Evolutionary conservation across 2,329 filamentous ascomycete genomes (phyloP).

Genomic region (Apiospora pterosperma): DNA sequence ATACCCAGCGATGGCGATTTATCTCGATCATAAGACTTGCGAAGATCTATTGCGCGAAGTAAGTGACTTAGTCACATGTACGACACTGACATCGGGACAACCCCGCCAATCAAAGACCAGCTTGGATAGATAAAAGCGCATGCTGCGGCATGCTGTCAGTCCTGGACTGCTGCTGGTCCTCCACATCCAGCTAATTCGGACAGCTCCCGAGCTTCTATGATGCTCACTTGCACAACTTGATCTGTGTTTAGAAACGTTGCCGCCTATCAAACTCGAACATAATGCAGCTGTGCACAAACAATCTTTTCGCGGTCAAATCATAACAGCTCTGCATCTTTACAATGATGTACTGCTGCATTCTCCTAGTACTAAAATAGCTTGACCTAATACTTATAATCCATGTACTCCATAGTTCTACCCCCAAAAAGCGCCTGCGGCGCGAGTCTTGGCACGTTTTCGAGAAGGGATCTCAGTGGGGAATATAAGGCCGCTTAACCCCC

Average conservation of each 20-base stretch:
- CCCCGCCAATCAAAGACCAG: neutral
- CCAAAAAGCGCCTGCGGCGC: neutral
- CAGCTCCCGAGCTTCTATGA: too few relatives aligned
- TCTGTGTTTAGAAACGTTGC: neutral
- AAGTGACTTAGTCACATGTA: neutral
- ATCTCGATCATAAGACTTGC: neutral
- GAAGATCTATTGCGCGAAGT: neutral
- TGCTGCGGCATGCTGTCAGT: neutral
- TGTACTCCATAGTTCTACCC: neutral
- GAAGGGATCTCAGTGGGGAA: neutral
- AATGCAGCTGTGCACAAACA: neutral
- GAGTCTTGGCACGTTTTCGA: neutral
- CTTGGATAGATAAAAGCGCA: neutral
- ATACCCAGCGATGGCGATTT: neutral
- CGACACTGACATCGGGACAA: neutral
- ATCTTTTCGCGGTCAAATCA: neutral
- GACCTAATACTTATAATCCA: neutral
- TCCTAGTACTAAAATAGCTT: neutral
- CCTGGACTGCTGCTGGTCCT: neutral
- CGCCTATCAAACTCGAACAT: neutral
- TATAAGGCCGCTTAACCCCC: neutral
- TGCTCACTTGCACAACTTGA: neutral
- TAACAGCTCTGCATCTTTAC: neutral
- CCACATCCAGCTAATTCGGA: too few relatives aligned
- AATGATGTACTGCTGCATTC: neutral